Evolutionary conservation across 1,139 yeast genomes (phyloP).

Genomic region (Suhomyces bribrorum): DNA sequence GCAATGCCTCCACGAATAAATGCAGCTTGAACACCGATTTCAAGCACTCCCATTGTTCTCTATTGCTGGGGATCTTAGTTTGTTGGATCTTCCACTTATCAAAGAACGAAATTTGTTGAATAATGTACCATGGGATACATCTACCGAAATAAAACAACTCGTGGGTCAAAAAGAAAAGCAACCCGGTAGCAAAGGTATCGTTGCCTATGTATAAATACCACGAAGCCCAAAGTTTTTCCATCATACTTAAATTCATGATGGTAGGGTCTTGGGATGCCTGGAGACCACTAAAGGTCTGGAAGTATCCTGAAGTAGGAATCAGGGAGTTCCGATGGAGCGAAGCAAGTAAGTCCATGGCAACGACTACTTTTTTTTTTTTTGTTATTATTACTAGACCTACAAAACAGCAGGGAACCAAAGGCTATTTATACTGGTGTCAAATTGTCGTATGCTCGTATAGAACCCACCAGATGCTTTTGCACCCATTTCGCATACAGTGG

Average conservation of each 20-base stretch:
- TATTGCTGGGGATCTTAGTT: constrained; percentile 68
- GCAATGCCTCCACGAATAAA: constrained; percentile 87
- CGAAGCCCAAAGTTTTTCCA: constrained; percentile 75
- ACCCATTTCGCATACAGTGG: constrained; percentile 7
- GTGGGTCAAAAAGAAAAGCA: constrained; percentile 70
- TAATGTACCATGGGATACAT: constrained; percentile 80
- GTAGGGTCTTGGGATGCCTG: constrained; percentile 4
- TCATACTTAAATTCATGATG: constrained; percentile 22
- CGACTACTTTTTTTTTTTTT: no score
- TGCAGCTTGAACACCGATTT: constrained; percentile 82
- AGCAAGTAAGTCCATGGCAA: constrained; percentile 2
- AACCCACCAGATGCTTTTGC: constrained; percentile 7
- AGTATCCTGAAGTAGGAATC: constrained; percentile 3
- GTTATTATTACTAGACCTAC: not conserved
- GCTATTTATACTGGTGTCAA: constrained; percentile 4
- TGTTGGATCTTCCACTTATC: constrained; percentile 81
- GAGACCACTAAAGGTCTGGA: constrained; percentile 5
- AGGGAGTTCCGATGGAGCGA: constrained; percentile 1
- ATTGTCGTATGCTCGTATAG: constrained; percentile 8
- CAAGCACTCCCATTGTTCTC: constrained; percentile 91
- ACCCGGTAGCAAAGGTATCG: constrained; percentile 81
- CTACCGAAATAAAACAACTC: constrained; percentile 83
- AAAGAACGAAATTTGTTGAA: constrained; percentile 76
- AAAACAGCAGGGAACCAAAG: no score
- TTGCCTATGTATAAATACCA: constrained; percentile 75